Conservation (phyloP, 805 yeast species). For the Candida boidinii region DNA sequence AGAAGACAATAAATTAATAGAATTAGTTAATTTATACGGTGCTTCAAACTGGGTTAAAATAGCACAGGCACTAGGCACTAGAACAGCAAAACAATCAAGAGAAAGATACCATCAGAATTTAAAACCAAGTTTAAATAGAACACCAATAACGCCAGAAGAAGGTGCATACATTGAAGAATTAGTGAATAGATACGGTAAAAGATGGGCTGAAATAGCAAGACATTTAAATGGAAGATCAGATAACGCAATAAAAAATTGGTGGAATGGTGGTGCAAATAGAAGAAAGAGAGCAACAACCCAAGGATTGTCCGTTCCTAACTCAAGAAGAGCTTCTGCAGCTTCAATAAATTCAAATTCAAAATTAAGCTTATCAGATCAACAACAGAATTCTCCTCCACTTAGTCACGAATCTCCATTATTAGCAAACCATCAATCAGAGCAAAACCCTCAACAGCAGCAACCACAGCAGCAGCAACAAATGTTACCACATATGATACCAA, state of each 20-base stretch:
- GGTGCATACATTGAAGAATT: constrained; percentile 74
- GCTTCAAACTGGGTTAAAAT: constrained; percentile 88
- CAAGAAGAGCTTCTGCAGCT: constrained; percentile 4
- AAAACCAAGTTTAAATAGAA: constrained; percentile 72
- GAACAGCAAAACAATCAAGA: constrained; percentile 88
- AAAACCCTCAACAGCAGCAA: constrained; percentile 3
- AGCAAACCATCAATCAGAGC: constrained; percentile 10
- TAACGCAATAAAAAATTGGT: constrained; percentile 90
- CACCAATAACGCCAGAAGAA: constrained; percentile 80
- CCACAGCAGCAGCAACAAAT: neutral
- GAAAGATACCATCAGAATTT: constrained; percentile 89
- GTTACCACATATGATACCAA: neutral
- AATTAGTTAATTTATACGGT: constrained; percentile 60
- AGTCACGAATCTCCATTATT: neutral
- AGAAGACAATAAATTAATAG: constrained; percentile 68
- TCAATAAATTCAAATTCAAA: neutral
- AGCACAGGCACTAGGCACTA: constrained; percentile 58
- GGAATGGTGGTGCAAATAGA: constrained; percentile 91
- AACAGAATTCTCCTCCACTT: neutral
- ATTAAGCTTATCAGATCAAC: neutral
- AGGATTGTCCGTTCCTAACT: constrained; percentile 11
- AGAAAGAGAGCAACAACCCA: constrained; percentile 47
- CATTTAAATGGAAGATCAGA: constrained; percentile 84
- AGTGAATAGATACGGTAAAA: constrained; percentile 72
- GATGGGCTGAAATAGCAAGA: constrained; percentile 91